A percentile compares a stretch with the other conserved stretches of the same genome.
Evolutionary conservation across 2,329 filamentous ascomycete genomes (phyloP).

Genomic region (Aspergillus floridensis): DNA sequence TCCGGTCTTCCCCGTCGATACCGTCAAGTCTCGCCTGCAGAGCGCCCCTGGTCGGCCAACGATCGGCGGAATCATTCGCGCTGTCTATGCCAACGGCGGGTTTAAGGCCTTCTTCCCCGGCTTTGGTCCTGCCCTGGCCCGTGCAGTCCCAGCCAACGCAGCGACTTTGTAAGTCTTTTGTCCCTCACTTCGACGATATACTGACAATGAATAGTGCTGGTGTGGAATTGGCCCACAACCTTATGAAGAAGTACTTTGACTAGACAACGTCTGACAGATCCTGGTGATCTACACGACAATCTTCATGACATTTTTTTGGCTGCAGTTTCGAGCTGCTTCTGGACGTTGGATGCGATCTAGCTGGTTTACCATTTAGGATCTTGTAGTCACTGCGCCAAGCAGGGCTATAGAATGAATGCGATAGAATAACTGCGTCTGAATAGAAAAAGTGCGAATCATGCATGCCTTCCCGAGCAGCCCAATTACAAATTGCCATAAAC

Average conservation of each 20-base stretch:
- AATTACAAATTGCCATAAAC: too few species aligned
- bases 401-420: neutral
- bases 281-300: neutral
- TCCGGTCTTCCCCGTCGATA: slow-evolving; percentile 95
- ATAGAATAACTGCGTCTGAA: neutral
- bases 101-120: slow-evolving; percentile 95
- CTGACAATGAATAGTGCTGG: slow-evolving; percentile 36
- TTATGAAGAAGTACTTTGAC: slow-evolving; percentile 48
- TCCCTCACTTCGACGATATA: too few species aligned
- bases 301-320: neutral
- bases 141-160: slow-evolving; percentile 93
- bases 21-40: slow-evolving; percentile 90
- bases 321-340: neutral
- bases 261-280: slow-evolving; percentile 4
- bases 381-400: neutral
- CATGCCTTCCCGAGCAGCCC: too few species aligned
- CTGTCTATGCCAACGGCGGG: slow-evolving; percentile 80
- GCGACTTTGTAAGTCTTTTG: slow-evolving; percentile 80
- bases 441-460: too few species aligned
- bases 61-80: slow-evolving; percentile 72
- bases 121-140: slow-evolving; percentile 84
- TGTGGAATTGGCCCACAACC: slow-evolving; percentile 51
- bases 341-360: neutral
- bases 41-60: slow-evolving; percentile 83
- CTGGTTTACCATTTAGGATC: neutral